phyloP scores from a whole-genome alignment of 2,329 filamentous ascomycete species.

The Daldinia sp. region DNA sequence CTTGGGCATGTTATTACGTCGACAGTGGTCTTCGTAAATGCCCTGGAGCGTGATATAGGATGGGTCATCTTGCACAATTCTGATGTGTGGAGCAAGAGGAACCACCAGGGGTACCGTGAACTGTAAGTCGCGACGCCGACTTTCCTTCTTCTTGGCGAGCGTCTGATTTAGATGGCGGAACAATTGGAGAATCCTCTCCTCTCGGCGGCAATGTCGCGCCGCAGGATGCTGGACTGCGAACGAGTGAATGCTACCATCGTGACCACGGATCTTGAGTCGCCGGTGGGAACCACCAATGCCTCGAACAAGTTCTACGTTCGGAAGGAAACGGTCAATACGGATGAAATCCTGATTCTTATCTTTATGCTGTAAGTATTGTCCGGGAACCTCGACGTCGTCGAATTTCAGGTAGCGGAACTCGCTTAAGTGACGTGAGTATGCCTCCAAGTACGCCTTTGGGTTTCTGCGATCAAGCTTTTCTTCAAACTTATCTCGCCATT shows the following conservation, averaged over 20 bases:
- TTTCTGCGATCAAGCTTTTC: slow-evolving; percentile 92
- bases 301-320: slow-evolving; percentile 92
- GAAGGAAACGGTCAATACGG: slow-evolving; percentile 95
- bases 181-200: slow-evolving; percentile 94
- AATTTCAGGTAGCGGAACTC: slow-evolving; percentile 99
- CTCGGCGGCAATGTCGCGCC: slow-evolving; percentile 88
- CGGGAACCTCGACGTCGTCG: slow-evolving; percentile 97
- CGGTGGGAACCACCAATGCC: slow-evolving; percentile 92
- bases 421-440: slow-evolving; percentile 89
- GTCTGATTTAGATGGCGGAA: slow-evolving; percentile 98
- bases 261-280: slow-evolving; percentile 93
- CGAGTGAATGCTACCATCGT: slow-evolving; percentile 96
- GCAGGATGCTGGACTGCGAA: slow-evolving; percentile 98
- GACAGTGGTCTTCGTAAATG: slow-evolving; percentile 96
- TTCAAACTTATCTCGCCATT: slow-evolving; percentile 97
- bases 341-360: slow-evolving; percentile 99
- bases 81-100: slow-evolving; percentile 91
- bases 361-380: slow-evolving; percentile 95
- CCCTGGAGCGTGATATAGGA: slow-evolving; percentile 95
- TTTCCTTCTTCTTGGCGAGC: slow-evolving; percentile 92
- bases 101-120: slow-evolving; percentile 98
- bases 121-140: slow-evolving; percentile 89
- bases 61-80: slow-evolving; percentile 94
- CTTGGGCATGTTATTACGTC: slow-evolving; percentile 86
- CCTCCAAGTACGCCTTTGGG: slow-evolving; percentile 80